A percentile compares a stretch with the other conserved stretches of the same genome.
Evolutionary conservation across 2,329 filamentous ascomycete species (phyloP).

Genomic region (Fusarium sp.): DNA sequence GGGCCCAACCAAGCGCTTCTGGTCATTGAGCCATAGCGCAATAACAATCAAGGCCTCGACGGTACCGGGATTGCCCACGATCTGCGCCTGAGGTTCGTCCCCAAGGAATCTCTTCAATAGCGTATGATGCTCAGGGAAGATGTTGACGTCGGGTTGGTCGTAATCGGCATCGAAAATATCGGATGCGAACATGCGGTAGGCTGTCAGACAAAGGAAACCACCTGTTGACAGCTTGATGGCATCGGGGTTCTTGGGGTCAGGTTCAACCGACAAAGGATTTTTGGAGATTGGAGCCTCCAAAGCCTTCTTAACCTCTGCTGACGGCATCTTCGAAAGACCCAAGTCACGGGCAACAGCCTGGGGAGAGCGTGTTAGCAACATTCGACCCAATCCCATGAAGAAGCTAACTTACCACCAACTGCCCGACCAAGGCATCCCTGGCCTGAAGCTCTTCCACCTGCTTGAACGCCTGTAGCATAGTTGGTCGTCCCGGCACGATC

Average conservation of each 20-base stretch:
- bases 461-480: constrained; percentile 73
- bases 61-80: constrained; percentile 64
- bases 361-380: constrained; percentile 28
- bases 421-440: constrained; percentile 76
- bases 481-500: constrained; percentile 71
- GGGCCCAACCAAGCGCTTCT: constrained; percentile 56
- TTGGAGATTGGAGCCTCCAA: constrained; percentile 55
- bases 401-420: constrained; percentile 70
- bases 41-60: constrained; percentile 71
- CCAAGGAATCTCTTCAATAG: constrained; percentile 67
- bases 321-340: constrained; percentile 62
- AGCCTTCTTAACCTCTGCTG: constrained; percentile 60
- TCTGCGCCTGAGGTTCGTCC: constrained; percentile 61
- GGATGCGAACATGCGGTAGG: constrained; percentile 73
- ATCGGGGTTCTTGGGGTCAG: constrained; percentile 60
- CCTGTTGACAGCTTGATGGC: constrained; percentile 70
- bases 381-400: not conserved
- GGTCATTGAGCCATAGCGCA: constrained; percentile 69
- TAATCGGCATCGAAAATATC: constrained; percentile 70
- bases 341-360: constrained; percentile 74
- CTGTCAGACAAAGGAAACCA: constrained; percentile 69
- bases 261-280: constrained; percentile 60
- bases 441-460: constrained; percentile 71
- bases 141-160: constrained; percentile 63
- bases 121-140: constrained; percentile 71